phyloP scores from a whole-genome alignment of 345 rosid species.

The Hibiscus mutabilis region DNA sequence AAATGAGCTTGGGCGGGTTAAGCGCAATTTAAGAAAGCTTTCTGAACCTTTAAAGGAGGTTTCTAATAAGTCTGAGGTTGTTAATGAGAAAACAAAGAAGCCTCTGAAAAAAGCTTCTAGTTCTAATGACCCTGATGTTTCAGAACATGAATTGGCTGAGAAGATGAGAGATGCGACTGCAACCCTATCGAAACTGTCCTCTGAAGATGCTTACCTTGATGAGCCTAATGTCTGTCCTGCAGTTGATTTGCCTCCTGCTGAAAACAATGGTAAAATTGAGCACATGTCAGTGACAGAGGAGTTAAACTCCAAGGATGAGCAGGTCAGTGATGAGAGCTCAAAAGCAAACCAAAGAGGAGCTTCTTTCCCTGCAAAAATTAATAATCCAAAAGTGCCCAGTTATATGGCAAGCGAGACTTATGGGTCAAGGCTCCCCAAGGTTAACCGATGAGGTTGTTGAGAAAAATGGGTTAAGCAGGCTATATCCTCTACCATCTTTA shows the following conservation, averaged over 20 bases:
- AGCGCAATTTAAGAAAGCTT: no score
- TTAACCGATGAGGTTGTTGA: conserved; percentile 41
- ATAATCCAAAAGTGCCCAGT: conserved; percentile 56
- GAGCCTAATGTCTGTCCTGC: background rate
- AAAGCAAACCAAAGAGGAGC: conserved; percentile 12
- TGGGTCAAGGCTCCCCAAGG: conserved; percentile 63
- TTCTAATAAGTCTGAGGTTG: no score
- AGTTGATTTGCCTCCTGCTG: background rate
- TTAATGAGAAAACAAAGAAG: no score
- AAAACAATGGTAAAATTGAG: background rate
- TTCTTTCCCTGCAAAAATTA: conserved; percentile 56
- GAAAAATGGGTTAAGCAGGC: conserved; percentile 42
- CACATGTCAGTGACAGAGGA: background rate
- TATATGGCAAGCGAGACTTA: conserved; percentile 81
- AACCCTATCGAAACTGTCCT: background rate
- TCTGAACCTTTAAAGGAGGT: no score
- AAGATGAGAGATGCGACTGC: background rate
- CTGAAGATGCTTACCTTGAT: background rate
- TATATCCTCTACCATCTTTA: conserved; percentile 72
- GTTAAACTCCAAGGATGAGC: background rate
- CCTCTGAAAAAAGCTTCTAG: no score
- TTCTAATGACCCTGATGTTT: no score
- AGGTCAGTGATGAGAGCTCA: background rate
- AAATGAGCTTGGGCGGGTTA: no score
- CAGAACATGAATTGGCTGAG: background rate